Base-by-base conservation (phyloP, 306 rosid species). In the Acmispon strigosus region DNA sequence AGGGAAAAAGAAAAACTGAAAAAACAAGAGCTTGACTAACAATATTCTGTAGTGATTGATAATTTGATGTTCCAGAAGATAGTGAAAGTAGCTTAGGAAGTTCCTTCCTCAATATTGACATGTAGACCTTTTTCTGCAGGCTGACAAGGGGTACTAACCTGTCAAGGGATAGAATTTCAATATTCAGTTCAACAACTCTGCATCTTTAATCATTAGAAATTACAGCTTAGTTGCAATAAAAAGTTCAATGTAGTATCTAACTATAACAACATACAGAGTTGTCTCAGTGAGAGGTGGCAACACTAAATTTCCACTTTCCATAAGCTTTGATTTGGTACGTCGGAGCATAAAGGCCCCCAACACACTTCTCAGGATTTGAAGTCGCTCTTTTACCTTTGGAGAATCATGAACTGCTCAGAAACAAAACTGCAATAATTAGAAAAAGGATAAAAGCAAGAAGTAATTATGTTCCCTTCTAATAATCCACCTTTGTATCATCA, bases 101-200 rank as follows among this genome's bases (percentile, higher is more conserved):
- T 80, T 93, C 98, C 81, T 83, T 88, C 83, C 94, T 88, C 82
- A 93, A 74, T 81, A 93, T 88, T 75, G 97, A 90, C 88, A 80
- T 57, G 83, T 87, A 90, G 65, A 90, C 97, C 82, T 89, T 88
- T 67, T 84, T 88, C 69, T 93, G 98, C 76, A 93, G 79, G 84
- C 83, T 86, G 27, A 86, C 82, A 64, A 90, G 78, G 27, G 94
- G 92, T 70, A 84, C 92, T 84, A 90, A 85, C 82, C 98, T 93
- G 81, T 49, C 61, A 73, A 19, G 50, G 64, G 45, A 83, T 78
- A 50, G 65, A 51, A 78, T 61, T 57, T 69, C 63, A 70, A 68
- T 29, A 72, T 47, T 54, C 65, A 47, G 60, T 10, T 15, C 20
- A 29, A 58, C 41, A 64, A 48, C 58, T 64, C 36, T 29, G 57